Evolutionary conservation across 768 basidiomycete species (phyloP).

Genomic region (Pisolithus marmoratus): DNA sequence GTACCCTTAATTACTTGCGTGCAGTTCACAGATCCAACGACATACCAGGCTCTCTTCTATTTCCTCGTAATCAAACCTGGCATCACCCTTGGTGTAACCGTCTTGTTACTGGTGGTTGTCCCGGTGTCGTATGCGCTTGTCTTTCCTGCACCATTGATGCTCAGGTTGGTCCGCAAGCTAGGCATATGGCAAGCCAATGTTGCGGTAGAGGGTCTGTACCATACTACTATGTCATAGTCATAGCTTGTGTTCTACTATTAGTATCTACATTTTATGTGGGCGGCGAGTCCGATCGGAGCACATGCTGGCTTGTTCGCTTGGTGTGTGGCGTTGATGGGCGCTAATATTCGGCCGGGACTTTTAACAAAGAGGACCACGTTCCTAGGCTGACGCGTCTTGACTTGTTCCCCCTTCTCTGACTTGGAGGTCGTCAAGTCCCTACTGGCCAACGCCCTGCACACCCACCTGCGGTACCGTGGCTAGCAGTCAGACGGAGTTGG

Average conservation of each 20-base stretch:
- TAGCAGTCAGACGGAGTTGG: neutral
- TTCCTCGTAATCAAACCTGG: constrained; percentile 84
- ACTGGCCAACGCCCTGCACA: neutral
- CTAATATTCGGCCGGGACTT: constrained; percentile 5
- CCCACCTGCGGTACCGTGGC: constrained; percentile 6
- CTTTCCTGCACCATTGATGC: constrained; percentile 60
- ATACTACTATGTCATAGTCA: constrained; percentile 33
- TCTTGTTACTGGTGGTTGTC: constrained; percentile 50
- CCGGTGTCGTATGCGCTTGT: constrained; percentile 55
- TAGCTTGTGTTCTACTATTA: too few species aligned
- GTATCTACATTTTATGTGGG: neutral
- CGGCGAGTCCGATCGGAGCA: neutral
- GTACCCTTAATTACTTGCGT: constrained; percentile 5
- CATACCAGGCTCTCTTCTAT: constrained; percentile 83
- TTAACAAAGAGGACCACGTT: constrained; percentile 21
- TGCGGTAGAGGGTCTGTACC: constrained; percentile 65
- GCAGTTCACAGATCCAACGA: constrained; percentile 76
- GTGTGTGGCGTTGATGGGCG: constrained; percentile 23
- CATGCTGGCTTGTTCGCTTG: constrained; percentile 14
- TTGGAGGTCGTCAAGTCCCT: constrained; percentile 1
- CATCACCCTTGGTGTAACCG: constrained; percentile 63
- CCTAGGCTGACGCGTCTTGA: constrained; percentile 34
- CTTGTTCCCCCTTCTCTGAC: constrained; percentile 21
- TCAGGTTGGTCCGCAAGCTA: constrained; percentile 58
- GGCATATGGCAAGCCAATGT: constrained; percentile 83